Conservation (phyloP, 352 stramenopile species). For the Phytophthora crassamura region DNA sequence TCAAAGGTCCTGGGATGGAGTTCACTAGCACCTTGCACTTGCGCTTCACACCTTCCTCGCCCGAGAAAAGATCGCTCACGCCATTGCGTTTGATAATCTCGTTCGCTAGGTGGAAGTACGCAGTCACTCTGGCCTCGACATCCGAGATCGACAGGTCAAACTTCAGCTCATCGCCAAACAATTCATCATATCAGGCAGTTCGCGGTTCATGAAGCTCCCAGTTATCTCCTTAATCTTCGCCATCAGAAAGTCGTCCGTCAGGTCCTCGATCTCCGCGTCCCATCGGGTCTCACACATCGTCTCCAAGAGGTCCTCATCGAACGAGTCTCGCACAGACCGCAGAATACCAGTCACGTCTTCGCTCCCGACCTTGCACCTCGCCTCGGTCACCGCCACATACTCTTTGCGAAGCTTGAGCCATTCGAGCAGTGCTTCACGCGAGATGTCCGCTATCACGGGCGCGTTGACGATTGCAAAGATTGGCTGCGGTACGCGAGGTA, state of each 20-base stretch:
- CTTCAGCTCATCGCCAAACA: conserved; percentile 14
- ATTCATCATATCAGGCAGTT: conserved; percentile 4
- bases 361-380: conserved; percentile 5
- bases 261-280: conserved; percentile 11
- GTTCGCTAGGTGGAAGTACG: conserved; percentile 20
- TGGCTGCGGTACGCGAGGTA: conserved; percentile 2
- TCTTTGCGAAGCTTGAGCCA: conserved; percentile 19
- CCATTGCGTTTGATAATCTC: conserved; percentile 20
- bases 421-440: conserved; percentile 10
- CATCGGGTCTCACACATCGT: conserved; percentile 16
- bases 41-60: conserved; percentile 4
- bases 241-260: conserved; percentile 22
- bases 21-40: conserved; percentile 18
- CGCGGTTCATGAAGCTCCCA: conserved; percentile 16
- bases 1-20: not conserved
- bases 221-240: conserved; percentile 19
- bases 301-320: conserved; percentile 17
- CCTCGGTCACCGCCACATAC: conserved; percentile 13
- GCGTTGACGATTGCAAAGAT: conserved; percentile 17
- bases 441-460: conserved; percentile 18
- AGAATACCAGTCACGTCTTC: conserved; percentile 12
- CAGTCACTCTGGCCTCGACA: conserved; percentile 7
- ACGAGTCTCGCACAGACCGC: conserved; percentile 4
- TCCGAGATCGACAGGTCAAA: conserved; percentile 10
- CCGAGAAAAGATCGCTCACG: conserved; percentile 4